Base-by-base conservation (phyloP, 257 asterid genomes). In the Salvia rosmarinus region DNA sequence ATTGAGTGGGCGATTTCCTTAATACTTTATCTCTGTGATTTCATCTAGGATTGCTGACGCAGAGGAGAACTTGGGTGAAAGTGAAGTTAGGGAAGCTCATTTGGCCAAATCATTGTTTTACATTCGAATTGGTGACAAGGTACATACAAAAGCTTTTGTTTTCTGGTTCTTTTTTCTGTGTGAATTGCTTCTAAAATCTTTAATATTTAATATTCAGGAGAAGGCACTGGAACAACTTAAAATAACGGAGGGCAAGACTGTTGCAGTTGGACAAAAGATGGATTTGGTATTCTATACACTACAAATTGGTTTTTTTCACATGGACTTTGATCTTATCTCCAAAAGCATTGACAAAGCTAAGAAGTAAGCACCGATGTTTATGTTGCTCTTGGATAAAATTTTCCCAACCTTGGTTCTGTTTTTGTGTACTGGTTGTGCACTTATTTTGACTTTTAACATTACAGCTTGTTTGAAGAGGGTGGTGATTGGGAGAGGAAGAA, bases 401-500 rank as follows among this genome's bases (percentile, higher is more conserved):
- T 17, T 1, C 39, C 23, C 0, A 28, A 19, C 44, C 9, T 74
- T 39, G 44, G 20, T 57, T 64, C 49, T 2, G 5, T 37, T 59
- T 60, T 61, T 67, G 14, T 59, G 43, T 37, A 55, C 66, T 64
- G 63, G 65, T 68, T 60, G 67, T n/a, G 50, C 42, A 25, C 34
- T 64, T 89, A 25, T 68, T 64, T 70, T 62, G 68, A 78, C 75
- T 52, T 28, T 42, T 64, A 60, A 54, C 63, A 47, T 70, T 76
- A 75, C 90, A 95, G 98, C 42, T 82, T 95, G 88, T 95, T 95
- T 76, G 99, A 95, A 81, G 98, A 91, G 82, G 99, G 98, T 19
- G 98, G 98, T 77, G 98, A 92, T 77, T 92, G 98, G 98, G 98
- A 92, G 82, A 88, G 98, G 59, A 92, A 92, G 92, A 92, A 92